Base-by-base conservation (phyloP, 1,139 yeast genomes). In the Zygosaccharomyces pseudobailii region DNA sequence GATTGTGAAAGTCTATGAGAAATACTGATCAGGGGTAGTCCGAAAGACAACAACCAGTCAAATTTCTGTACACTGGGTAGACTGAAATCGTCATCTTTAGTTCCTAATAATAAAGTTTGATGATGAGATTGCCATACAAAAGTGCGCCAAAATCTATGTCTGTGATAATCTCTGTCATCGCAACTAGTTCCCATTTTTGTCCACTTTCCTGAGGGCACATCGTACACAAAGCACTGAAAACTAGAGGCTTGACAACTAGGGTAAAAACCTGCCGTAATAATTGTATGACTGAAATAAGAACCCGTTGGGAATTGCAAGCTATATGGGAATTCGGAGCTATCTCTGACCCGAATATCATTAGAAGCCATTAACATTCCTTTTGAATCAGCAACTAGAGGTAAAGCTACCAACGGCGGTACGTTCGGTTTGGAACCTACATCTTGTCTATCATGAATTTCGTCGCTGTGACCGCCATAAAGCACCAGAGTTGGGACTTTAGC, bases 111-210 rank as follows among this genome's bases (percentile, higher is more conserved):
- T 6, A 76, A 72, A 2, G 83, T 81, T 59, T 80, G 80, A 59
- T 84, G 90, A 65, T 84, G 92, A 1, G 89, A 82, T 39, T 75
- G 76, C 92, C 92, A 84, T 0, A 80, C 80, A 65, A 76, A 81
- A 0, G 86, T 80, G 50, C 80, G 82, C 79, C 86, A 79, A 47
- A 82, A 74, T 44, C 84, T 67, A 57, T 83, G 86, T 6, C 76
- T 72, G 19, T 78, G 78, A 40, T 73, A 69, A 42, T 75, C 79
- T 55, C 78, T 82, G 46, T 75, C 72, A 22, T 53, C 53, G 61
- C 87, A 82, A 47, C 72, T 72, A 2, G 76, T 69, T 54, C 79
- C 82, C 23, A 84, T 62, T 45, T 82, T 69, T 0, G 84, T 77
- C 89, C 90, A 84, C 56, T 76, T 77, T 1, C 78, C 79, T 0